Conservation (phyloP, 306 rosid genomes). For the Citrullus mucosospermus region DNA sequence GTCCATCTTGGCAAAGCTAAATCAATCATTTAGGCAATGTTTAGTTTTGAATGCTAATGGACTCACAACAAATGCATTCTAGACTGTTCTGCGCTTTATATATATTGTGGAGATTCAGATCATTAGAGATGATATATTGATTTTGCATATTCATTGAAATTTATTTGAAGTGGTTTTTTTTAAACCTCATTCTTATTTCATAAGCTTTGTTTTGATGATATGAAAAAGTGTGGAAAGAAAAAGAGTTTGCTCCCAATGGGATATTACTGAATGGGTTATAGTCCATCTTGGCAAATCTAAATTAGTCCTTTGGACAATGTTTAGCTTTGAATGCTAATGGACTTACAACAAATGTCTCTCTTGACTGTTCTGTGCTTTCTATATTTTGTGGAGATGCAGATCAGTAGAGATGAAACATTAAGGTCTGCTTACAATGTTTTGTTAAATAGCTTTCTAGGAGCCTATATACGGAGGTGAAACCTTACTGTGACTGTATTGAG, state of each 20-base stretch:
- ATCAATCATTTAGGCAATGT: background rate
- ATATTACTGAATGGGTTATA: background rate
- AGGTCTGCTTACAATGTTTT: background rate
- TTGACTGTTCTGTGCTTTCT: conserved; percentile 30
- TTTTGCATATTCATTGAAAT: background rate
- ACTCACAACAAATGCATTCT: conserved; percentile 18
- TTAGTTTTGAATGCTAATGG: conserved; percentile 55
- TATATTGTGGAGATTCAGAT: conserved; percentile 24
- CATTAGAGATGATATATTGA: conserved; percentile 19
- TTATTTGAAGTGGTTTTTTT: background rate
- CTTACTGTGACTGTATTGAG: background rate
- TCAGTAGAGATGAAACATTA: conserved; percentile 16
- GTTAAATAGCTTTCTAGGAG: background rate
- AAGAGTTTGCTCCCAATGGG: background rate
- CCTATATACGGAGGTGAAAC: background rate
- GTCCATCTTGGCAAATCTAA: conserved; percentile 36
- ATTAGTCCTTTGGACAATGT: conserved; percentile 4
- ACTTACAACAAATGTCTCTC: conserved; percentile 28
- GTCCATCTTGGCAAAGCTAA: conserved; percentile 32
- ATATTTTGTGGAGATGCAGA: conserved; percentile 15
- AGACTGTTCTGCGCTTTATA: conserved; percentile 25
- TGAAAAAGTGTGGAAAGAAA: background rate
- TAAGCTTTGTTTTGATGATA: background rate
- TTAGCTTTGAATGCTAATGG: conserved; percentile 29
- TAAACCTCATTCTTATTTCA: background rate